These are phyloP conservation scores for Hanseniaspora pseudoguilliermondii DNA, from an alignment of 805 yeast genomes.

Conservation along the genomic window DNA sequence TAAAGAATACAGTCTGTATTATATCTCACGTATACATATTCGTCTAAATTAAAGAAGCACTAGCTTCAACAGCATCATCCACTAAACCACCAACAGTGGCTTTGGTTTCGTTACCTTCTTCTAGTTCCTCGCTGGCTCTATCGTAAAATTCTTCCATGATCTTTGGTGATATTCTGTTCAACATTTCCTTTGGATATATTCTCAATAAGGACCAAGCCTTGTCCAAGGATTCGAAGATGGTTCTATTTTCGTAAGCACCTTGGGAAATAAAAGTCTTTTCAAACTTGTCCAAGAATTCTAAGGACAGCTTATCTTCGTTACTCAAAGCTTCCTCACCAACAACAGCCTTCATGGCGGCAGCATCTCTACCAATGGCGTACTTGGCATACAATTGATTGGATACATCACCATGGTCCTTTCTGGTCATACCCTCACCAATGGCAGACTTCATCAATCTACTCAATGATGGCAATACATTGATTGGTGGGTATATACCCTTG, in stretches of 20 bases:
- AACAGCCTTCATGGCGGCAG: conserved; percentile 99
- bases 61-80: conserved; percentile 21
- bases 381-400: conserved; percentile 97
- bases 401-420: conserved; percentile 99
- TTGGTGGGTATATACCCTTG: conserved; percentile 98
- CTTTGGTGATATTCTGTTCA: conserved; percentile 97
- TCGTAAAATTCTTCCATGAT: conserved; percentile 91
- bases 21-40: background rate
- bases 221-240: conserved; percentile 87
- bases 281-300: conserved; percentile 94
- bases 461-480: conserved; percentile 92
- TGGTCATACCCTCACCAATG: conserved; percentile 99
- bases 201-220: conserved; percentile 97
- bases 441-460: conserved; percentile 98
- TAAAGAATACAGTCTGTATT: too few relatives aligned
- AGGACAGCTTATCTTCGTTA: conserved; percentile 90
- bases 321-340: conserved; percentile 99
- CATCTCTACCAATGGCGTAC: conserved; percentile 99
- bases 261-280: conserved; percentile 91
- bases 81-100: conserved; percentile 29
- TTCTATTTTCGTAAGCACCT: conserved; percentile 94
- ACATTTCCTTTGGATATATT: conserved; percentile 97
- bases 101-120: conserved; percentile 24
- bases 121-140: conserved; percentile 60
- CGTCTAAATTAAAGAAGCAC: conserved; percentile 20